These are phyloP conservation scores for Boechera stricta DNA, from an alignment of 345 rosid genomes.

Conservation along the genomic window DNA sequence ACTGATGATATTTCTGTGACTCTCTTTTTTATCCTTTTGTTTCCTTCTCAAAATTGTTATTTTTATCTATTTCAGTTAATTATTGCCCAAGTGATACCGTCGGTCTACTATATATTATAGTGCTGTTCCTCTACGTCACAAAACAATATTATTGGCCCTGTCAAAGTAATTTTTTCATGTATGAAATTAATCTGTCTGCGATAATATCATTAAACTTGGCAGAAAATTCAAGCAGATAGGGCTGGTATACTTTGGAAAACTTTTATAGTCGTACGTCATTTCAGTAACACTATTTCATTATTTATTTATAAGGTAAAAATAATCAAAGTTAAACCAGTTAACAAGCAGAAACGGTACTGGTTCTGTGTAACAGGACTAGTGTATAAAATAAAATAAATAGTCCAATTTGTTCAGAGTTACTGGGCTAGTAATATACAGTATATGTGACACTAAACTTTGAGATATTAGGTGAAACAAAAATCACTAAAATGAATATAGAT, in stretches of 20 bases:
- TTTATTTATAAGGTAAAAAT: neutral
- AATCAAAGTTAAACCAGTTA: slow-evolving; percentile 13
- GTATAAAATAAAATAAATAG: slow-evolving; percentile 14
- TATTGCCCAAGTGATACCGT: slow-evolving; percentile 43
- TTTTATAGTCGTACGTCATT: slow-evolving; percentile 9
- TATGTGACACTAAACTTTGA: slow-evolving; percentile 29
- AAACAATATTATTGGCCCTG: slow-evolving; percentile 37
- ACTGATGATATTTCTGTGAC: slow-evolving; percentile 39
- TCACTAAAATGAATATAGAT: slow-evolving; percentile 32
- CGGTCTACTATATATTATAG: slow-evolving; percentile 39
- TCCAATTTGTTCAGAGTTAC: slow-evolving; percentile 33
- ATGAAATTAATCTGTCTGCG: neutral
- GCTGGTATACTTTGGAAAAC: slow-evolving; percentile 17
- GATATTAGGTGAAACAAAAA: slow-evolving; percentile 38
- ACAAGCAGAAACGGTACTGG: slow-evolving; percentile 28
- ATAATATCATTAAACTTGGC: slow-evolving; percentile 8
- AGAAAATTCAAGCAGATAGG: slow-evolving; percentile 8
- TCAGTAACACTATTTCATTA: slow-evolving; percentile 28
- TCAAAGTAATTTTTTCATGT: neutral
- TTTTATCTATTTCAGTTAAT: slow-evolving; percentile 37
- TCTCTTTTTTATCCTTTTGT: neutral
- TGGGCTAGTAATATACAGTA: slow-evolving; percentile 16
- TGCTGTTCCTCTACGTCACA: slow-evolving; percentile 34
- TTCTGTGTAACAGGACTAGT: slow-evolving; percentile 18
- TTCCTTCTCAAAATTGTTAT: neutral